phyloP scores from a whole-genome alignment of 2,329 filamentous ascomycete genomes.

The Dothideomycetes sp. region DNA sequence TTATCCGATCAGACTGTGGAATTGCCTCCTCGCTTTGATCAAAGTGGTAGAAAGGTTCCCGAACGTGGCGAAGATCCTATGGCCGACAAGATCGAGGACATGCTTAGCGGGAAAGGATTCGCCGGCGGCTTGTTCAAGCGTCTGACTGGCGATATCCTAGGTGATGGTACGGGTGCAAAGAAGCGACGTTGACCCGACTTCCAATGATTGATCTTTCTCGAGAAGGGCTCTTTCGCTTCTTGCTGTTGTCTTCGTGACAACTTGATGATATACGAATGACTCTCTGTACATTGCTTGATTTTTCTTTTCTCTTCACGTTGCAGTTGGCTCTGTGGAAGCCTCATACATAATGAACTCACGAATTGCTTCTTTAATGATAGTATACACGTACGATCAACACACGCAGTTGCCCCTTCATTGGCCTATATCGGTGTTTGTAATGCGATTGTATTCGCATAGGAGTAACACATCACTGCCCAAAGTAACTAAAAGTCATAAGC shows the following conservation, averaged over 20 bases:
- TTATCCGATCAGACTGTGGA: constrained; percentile 26
- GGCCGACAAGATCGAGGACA: constrained; percentile 23
- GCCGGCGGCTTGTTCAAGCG: constrained; percentile 22
- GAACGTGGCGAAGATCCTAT: constrained; percentile 22
- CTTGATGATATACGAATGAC: neutral
- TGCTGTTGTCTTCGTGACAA: neutral
- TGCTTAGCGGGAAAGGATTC: constrained; percentile 23
- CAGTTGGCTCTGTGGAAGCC: too few species aligned
- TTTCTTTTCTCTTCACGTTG: too few species aligned
- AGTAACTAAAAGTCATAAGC: too few species aligned
- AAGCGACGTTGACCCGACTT: constrained; percentile 1
- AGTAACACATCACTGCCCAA: too few species aligned
- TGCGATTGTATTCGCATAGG: too few species aligned
- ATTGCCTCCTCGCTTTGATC: constrained; percentile 29
- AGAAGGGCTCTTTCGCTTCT: neutral
- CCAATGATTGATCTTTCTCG: neutral
- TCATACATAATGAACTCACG: too few species aligned
- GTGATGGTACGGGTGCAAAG: constrained; percentile 5
- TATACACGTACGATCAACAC: too few species aligned
- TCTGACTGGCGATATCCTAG: constrained; percentile 18
- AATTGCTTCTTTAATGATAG: too few species aligned
- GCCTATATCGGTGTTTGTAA: too few species aligned
- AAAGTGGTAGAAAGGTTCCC: constrained; percentile 25
- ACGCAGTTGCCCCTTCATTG: too few species aligned
- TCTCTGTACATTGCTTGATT: neutral